Evolutionary conservation across 495 filamentous ascomycete species (phyloP), one percentile per base, ranked within the genome.

Genomic region (Aspergillus wentii): DNA sequence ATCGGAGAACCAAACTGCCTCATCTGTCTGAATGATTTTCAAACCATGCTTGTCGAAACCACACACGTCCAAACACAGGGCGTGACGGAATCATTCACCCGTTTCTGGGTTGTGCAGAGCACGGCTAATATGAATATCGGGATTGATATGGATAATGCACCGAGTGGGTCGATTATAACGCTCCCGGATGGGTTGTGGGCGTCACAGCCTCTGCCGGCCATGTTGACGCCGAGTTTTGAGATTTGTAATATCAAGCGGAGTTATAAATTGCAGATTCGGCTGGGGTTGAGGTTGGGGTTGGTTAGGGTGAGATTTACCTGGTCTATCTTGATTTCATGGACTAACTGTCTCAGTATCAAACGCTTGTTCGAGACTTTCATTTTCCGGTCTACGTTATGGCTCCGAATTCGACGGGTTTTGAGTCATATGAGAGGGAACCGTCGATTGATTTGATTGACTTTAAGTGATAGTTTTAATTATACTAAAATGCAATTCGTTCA

Each of bases 341-440:
- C n/a, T n/a, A n/a, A n/a, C 13, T 17, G n/a, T 17, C 16, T 15
- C n/a, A 32, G 29, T 17, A 28, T 9, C n/a, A 35, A 32, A 35
- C 33, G 14, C 21, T 17, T 11, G 32, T 45, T 14, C 11, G 39
- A 13, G 43, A 45, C 21, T 33, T 45, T 17, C 36, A 39, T 13
- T 45, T 45, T 13, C 43, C 43, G 1, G 25, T 45, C 17, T 17
- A 45, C n/a, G n/a, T n/a, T n/a, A n/a, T n/a, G n/a, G n/a, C n/a
- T n/a, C n/a, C n/a, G n/a, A n/a, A n/a, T 30, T 18, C 30, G 30
- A 18, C 20, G 15, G 30, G n/a, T 3, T 18, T 10, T 10, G 30
- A 33, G 15, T 14, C 30, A 18, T 18, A 33, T 5, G 9, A 33
- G 1, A n/a, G 4, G n/a, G 15, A 33, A 33, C 17, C 6, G 30